Evolutionary conservation across 352 stramenopile genomes (phyloP).

Genomic region (Hyaloperonospora brassicae): DNA sequence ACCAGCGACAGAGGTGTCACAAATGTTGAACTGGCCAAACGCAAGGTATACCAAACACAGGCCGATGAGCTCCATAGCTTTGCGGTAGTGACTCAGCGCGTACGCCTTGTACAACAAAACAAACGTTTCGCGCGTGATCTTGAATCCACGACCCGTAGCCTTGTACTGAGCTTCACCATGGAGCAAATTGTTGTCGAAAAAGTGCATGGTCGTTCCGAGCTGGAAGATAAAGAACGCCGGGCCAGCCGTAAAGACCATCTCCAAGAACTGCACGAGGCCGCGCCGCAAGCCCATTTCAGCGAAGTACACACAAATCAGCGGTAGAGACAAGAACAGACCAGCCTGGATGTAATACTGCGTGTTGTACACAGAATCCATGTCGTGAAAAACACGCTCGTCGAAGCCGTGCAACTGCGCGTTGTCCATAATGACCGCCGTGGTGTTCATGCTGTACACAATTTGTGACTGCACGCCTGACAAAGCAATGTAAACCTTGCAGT

Average conservation of each 20-base stretch:
- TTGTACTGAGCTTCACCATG: slow-evolving; percentile 77
- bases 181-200: slow-evolving; percentile 79
- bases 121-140: slow-evolving; percentile 78
- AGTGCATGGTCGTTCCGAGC: slow-evolving; percentile 79
- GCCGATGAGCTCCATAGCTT: slow-evolving; percentile 68
- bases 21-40: slow-evolving; percentile 68
- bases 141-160: slow-evolving; percentile 73
- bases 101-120: slow-evolving; percentile 80
- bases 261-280: slow-evolving; percentile 61
- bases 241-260: slow-evolving; percentile 70
- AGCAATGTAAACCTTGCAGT: slow-evolving; percentile 75
- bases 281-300: slow-evolving; percentile 63
- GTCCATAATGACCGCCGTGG: slow-evolving; percentile 54
- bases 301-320: slow-evolving; percentile 73
- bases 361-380: slow-evolving; percentile 64
- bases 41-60: slow-evolving; percentile 67
- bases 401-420: slow-evolving; percentile 45
- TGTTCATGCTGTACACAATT: slow-evolving; percentile 72
- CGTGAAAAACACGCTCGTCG: slow-evolving; percentile 50
- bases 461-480: slow-evolving; percentile 60
- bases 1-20: slow-evolving; percentile 31
- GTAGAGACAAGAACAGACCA: slow-evolving; percentile 70
- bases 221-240: slow-evolving; percentile 79
- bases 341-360: slow-evolving; percentile 84
- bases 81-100: slow-evolving; percentile 62